A percentile compares a stretch with the other conserved stretches of the same genome.
Conservation (phyloP, 768 basidiomycete genomes). For the Polyporus arcularius region DNA sequence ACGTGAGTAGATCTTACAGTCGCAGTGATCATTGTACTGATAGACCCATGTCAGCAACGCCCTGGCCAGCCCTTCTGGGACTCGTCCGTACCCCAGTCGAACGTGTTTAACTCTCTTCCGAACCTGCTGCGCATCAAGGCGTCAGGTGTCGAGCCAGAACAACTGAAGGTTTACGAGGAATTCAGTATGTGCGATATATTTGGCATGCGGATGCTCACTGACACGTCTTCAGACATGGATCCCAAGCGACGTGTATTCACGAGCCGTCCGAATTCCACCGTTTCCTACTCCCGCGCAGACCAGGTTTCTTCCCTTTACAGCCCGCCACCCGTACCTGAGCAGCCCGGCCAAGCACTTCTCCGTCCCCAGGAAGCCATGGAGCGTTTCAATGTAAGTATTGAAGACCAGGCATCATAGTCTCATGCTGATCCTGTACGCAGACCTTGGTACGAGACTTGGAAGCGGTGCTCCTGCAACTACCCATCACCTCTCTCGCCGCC, state of each 20-base stretch:
- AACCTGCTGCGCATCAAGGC: conserved; percentile 87
- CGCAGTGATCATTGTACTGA: neutral
- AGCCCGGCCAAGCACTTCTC: conserved; percentile 44
- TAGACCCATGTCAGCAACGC: conserved; percentile 46
- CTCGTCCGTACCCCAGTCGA: conserved; percentile 66
- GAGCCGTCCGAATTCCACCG: conserved; percentile 72
- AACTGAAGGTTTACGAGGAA: conserved; percentile 92
- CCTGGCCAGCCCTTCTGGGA: conserved; percentile 88
- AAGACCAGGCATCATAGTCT: neutral
- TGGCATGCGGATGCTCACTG: conserved; percentile 7
- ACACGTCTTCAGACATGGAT: conserved; percentile 46
- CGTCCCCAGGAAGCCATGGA: conserved; percentile 87
- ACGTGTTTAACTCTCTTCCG: conserved; percentile 73
- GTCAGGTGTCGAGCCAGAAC: conserved; percentile 78
- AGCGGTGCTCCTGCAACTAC: conserved; percentile 74
- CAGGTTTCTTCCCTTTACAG: conserved; percentile 48
- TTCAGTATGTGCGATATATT: conserved; percentile 57
- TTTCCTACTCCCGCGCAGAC: conserved; percentile 60
- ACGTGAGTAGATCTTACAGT: conserved; percentile 46
- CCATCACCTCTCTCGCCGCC: conserved; percentile 64
- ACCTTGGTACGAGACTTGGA: conserved; percentile 69
- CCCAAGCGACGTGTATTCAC: conserved; percentile 51
- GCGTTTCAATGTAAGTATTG: conserved; percentile 65
- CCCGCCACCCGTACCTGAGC: conserved; percentile 66
- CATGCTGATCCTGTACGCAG: conserved; percentile 28